Conservation (phyloP, 2,329 filamentous ascomycete species). For the Claviceps sp. region DNA sequence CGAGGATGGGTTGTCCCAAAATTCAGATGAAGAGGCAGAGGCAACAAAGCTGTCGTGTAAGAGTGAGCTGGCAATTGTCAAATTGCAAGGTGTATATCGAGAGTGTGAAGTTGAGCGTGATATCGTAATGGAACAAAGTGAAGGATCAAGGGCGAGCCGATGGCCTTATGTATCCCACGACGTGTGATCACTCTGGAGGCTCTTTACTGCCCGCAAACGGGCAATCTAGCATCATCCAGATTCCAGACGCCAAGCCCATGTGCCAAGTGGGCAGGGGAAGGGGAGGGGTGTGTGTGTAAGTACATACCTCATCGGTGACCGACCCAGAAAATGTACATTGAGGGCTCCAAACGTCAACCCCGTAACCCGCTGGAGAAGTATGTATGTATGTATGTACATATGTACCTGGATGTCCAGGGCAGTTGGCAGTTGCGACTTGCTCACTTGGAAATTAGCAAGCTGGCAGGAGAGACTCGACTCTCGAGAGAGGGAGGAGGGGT, state of each 20-base stretch:
- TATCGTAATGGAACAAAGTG: not conserved
- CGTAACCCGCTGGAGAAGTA: constrained; percentile 3
- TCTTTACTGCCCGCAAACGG: constrained; percentile 8
- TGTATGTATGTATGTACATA: not conserved
- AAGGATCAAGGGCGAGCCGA: constrained; percentile 13
- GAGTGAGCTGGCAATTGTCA: too few relatives aligned
- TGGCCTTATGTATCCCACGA: constrained; percentile 19
- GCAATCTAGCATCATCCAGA: constrained; percentile 15
- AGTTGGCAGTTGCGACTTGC: not conserved
- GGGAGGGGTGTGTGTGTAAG: not conserved
- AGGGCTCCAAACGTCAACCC: too few relatives aligned
- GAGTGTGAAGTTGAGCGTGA: not conserved
- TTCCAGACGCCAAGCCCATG: not conserved
- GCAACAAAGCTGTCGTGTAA: too few relatives aligned
- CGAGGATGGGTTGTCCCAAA: not conserved
- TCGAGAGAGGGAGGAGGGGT: too few relatives aligned
- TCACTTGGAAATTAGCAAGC: too few relatives aligned
- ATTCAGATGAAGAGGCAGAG: too few relatives aligned
- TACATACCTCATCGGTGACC: too few relatives aligned
- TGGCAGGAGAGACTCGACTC: too few relatives aligned
- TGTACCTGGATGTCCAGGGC: constrained; percentile 5
- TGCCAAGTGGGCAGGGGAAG: not conserved
- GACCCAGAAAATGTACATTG: too few relatives aligned
- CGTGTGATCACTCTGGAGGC: not conserved
- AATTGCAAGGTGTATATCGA: not conserved